These are phyloP conservation scores for Rhynchospora breviuscula DNA, from an alignment of 176 grass and related monocot species.

Conservation along the genomic window DNA sequence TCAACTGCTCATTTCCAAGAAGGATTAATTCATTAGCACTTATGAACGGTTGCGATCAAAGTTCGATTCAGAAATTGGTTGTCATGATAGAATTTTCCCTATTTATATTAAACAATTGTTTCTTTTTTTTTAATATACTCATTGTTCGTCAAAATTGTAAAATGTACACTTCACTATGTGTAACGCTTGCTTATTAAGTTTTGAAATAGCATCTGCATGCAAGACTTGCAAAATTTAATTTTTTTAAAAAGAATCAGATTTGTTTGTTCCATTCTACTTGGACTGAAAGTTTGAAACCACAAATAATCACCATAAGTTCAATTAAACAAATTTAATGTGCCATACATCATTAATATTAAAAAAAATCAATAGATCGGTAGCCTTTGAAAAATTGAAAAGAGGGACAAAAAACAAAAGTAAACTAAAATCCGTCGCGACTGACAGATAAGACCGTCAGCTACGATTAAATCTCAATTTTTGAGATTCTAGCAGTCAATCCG, in stretches of 20 bases:
- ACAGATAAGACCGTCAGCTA: too few relatives aligned
- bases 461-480: too few relatives aligned
- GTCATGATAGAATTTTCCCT: too few relatives aligned
- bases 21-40: too few relatives aligned
- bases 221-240: not conserved
- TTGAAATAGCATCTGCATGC: not conserved
- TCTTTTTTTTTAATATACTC: not conserved
- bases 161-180: not conserved
- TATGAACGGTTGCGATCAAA: too few relatives aligned
- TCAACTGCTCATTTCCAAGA: too few relatives aligned
- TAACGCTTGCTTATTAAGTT: not conserved
- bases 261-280: not conserved
- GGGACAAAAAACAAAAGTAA: not conserved
- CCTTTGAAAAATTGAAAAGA: not conserved
- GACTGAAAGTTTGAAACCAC: not conserved
- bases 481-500: too few relatives aligned
- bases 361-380: not conserved
- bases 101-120: not conserved
- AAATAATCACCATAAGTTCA: not conserved
- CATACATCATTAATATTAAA: not conserved
- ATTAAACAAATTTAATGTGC: not conserved
- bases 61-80: too few relatives aligned
- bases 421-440: too few relatives aligned
- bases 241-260: not conserved
- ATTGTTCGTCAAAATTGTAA: not conserved